phyloP scores from a whole-genome alignment of 768 basidiomycete species.

The Paxillus ammoniavirescens region DNA sequence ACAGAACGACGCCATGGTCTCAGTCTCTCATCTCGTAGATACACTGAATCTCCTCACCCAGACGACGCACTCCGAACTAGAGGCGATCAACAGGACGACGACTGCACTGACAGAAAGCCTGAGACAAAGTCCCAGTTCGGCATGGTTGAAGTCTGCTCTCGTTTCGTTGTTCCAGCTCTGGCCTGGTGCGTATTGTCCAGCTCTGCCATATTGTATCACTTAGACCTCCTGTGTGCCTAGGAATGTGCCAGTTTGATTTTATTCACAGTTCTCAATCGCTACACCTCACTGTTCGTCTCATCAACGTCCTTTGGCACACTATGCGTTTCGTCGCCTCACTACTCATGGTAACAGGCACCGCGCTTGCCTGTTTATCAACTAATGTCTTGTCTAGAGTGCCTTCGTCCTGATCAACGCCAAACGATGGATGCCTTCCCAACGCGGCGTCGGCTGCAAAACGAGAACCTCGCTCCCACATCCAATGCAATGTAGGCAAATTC shows the following conservation, averaged over 20 bases:
- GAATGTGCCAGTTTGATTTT: constrained; percentile 2
- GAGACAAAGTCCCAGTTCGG: constrained; percentile 10
- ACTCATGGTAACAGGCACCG: constrained; percentile 37
- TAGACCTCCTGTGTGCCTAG: constrained; percentile 8
- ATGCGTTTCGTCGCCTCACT: constrained; percentile 36
- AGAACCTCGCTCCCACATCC: background rate
- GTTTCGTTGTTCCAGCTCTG: constrained; percentile 12
- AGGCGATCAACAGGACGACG: constrained; percentile 47
- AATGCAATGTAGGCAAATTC: background rate
- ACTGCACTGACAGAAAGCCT: constrained; percentile 28
- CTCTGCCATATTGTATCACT: background rate
- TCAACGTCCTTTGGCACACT: constrained; percentile 30
- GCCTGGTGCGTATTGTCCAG: constrained; percentile 23
- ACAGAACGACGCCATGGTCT: constrained; percentile 37
- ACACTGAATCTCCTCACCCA: constrained; percentile 38
- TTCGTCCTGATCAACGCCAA: constrained; percentile 34
- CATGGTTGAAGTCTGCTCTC: constrained; percentile 22
- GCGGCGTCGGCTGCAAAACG: background rate
- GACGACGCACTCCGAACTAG: constrained; percentile 42
- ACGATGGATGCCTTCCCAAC: constrained; percentile 9
- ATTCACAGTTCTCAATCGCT: constrained; percentile 27
- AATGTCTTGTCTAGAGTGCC: constrained; percentile 30
- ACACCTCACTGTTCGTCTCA: constrained; percentile 21
- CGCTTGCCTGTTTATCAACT: background rate
- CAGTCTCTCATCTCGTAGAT: constrained; percentile 35